Evolutionary conservation across 2,329 filamentous ascomycete species (phyloP).

Genomic region (Penicillium aurantiogriseum): DNA sequence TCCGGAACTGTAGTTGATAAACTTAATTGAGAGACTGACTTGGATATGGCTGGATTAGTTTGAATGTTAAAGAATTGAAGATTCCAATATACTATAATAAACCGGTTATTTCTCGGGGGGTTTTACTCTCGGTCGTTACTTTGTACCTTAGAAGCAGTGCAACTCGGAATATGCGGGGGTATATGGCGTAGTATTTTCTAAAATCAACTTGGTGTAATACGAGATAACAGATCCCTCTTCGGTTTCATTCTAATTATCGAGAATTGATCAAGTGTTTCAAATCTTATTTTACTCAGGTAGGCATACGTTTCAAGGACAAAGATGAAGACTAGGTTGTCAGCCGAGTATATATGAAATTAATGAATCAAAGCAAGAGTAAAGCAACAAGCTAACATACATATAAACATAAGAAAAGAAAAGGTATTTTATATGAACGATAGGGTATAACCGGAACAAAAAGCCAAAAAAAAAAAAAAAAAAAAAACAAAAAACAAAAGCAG

Average conservation of each 20-base stretch:
- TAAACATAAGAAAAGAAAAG: neutral
- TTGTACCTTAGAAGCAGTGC: neutral
- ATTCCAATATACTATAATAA: neutral
- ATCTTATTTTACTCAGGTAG: too few relatives aligned
- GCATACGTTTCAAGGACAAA: neutral
- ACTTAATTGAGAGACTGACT: neutral
- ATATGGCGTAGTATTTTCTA: neutral
- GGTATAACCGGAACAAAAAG: constrained; percentile 2
- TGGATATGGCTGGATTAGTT: neutral
- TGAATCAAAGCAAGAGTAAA: neutral
- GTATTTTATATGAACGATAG: neutral
- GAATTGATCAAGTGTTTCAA: too few relatives aligned
- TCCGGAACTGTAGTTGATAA: neutral
- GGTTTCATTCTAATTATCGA: neutral
- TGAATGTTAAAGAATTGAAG: neutral
- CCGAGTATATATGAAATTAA: neutral
- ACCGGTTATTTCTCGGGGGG: neutral
- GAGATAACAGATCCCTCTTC: neutral
- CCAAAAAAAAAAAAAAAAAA: neutral
- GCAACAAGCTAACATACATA: neutral
- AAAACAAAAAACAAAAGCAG: neutral
- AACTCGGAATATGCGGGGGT: neutral
- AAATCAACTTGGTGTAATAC: neutral
- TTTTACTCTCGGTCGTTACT: neutral
- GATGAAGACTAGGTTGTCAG: neutral